Base-by-base conservation (phyloP, 768 basidiomycete species). In the Tulasnella sp. region DNA sequence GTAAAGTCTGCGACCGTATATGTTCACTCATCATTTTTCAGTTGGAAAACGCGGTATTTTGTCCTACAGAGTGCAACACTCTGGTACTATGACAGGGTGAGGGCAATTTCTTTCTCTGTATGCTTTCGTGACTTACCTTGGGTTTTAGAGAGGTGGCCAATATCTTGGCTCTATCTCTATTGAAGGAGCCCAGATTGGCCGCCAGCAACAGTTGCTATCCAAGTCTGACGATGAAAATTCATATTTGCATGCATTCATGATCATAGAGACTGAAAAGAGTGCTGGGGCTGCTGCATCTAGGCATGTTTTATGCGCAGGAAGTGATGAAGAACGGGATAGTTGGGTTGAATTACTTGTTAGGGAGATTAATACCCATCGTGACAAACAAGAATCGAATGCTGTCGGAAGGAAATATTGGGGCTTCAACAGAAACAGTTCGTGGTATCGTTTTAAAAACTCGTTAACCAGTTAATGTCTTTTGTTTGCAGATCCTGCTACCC, bases 241-340 rank as follows among this genome's bases (percentile, higher is more conserved):
- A 58, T 93, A 93, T 58, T 78, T 90, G 20, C 93, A 99, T 62
- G 93, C 93, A 1, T 96, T 99, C 67, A 77, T 99, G 56, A 87
- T 99, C 59, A 89, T 98, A 55, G 92, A 95, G 65, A 78, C 78
- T 19, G 84, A 78, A 65, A 83, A 76, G 56, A 77, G 73, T 2
- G 77, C 81, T 3, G 74, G 75, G 31, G 81, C 78, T 15, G 72
- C 76, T 43, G 78, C 76, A 60, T 71, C 82, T 27, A 77, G 87
- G n/a, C 93, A 98, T 61, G 91, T 99, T 34, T 70, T 99, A 3
- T 98, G 93, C 61, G 93, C 93, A 0, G 90, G 93, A 66, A 95
- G 88, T 62, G 93, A 99, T 65, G 68, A 73, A 37, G 90, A 92
- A 62, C 74, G 93, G 39, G 93, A 99, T 62, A 76, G 71, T 52